Conservation (phyloP, 2,329 filamentous ascomycete species). For the Pseudogymnoascus sp. region DNA sequence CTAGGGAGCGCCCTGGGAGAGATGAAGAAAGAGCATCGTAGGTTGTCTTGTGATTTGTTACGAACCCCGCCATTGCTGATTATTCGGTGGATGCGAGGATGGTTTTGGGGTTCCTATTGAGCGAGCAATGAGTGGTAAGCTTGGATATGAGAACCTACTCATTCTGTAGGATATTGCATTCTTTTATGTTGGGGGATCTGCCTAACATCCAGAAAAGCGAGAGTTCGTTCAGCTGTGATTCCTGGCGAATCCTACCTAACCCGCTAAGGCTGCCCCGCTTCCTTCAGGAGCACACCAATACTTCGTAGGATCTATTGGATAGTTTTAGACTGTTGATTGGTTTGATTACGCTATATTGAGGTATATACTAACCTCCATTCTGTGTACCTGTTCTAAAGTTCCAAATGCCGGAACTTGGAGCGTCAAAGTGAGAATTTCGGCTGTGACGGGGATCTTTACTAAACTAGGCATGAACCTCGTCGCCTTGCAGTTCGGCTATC, state of each 20-base stretch:
- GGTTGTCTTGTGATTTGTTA: slow-evolving; percentile 12
- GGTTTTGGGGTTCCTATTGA: not conserved
- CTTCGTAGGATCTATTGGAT: not conserved
- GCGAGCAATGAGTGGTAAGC: not conserved
- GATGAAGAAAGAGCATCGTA: slow-evolving; percentile 5
- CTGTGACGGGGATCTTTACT: not conserved
- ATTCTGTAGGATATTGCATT: not conserved
- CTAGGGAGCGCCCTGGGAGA: slow-evolving; percentile 32
- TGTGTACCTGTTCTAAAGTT: not conserved
- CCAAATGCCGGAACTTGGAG: not conserved
- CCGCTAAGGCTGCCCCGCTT: not conserved
- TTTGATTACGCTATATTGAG: not conserved
- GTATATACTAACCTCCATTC: not conserved
- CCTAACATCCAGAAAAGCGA: not conserved
- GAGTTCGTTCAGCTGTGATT: not conserved
- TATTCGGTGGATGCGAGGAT: not conserved
- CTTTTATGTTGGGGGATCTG: not conserved
- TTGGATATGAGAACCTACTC: not conserved
- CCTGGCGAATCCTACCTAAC: not conserved
- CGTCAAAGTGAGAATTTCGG: not conserved
- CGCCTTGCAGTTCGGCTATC: not conserved
- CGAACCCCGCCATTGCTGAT: not conserved
- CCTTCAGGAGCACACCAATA: not conserved
- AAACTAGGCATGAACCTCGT: not conserved
- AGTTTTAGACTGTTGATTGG: not conserved